Evolutionary conservation across 2,329 filamentous ascomycete genomes (phyloP).

Genomic region (Epicoccum sorghinum): DNA sequence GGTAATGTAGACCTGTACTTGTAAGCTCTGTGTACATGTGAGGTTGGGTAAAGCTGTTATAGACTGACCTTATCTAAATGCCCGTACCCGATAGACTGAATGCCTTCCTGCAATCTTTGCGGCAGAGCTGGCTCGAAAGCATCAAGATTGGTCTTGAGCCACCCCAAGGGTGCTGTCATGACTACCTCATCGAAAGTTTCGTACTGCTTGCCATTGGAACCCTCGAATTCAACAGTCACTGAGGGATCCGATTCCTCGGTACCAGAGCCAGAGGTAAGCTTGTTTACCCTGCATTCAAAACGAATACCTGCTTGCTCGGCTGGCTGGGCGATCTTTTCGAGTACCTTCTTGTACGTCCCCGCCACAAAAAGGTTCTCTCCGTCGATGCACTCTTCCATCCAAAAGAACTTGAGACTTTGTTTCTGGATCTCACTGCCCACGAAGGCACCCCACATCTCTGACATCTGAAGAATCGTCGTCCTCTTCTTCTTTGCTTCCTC

Average conservation of each 20-base stretch:
- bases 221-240: conserved; percentile 52
- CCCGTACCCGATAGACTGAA: conserved; percentile 71
- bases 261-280: conserved; percentile 40
- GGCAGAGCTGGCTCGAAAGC: conserved; percentile 68
- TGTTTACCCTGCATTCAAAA: conserved; percentile 55
- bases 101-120: conserved; percentile 62
- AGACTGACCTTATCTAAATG: conserved; percentile 69
- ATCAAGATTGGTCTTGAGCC: conserved; percentile 43
- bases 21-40: conserved; percentile 6
- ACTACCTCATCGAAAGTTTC: conserved; percentile 71
- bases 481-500: conserved; percentile 54
- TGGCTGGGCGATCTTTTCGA: conserved; percentile 64
- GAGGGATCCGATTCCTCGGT: conserved; percentile 24
- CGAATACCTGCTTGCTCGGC: conserved; percentile 63
- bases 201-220: conserved; percentile 45
- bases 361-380: conserved; percentile 70
- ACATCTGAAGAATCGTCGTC: conserved; percentile 58
- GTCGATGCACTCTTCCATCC: conserved; percentile 79
- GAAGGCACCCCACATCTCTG: conserved; percentile 73
- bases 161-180: conserved; percentile 71
- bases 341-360: conserved; percentile 64
- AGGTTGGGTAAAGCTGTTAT: conserved; percentile 17
- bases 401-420: conserved; percentile 78
- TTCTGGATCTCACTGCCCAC: conserved; percentile 67
- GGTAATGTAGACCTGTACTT: conserved; percentile 54